Evolutionary conservation across 2,329 filamentous ascomycete species (phyloP).

Genomic region (Ceratocystis papillata): DNA sequence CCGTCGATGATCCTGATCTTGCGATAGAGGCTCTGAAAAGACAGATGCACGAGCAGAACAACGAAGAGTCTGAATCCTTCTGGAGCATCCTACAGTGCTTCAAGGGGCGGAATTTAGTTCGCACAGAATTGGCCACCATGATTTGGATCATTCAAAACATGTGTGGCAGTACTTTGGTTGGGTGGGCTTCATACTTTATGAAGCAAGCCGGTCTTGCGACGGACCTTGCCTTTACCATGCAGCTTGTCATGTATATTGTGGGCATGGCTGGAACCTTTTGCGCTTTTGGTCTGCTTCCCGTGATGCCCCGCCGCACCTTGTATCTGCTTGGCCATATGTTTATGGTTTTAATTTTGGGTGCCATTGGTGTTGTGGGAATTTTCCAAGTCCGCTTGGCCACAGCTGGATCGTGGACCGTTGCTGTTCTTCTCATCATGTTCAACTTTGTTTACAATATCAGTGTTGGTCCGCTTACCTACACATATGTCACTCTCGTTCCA

Average conservation of each 20-base stretch:
- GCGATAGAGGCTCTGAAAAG: constrained; percentile 25
- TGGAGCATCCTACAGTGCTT: constrained; percentile 37
- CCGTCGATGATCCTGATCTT: constrained; percentile 28
- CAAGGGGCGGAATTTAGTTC: constrained; percentile 33
- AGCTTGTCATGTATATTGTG: constrained; percentile 31
- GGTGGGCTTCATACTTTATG: constrained; percentile 34
- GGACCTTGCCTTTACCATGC: constrained; percentile 27
- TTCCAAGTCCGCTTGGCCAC: constrained; percentile 33
- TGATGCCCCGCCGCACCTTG: constrained; percentile 34
- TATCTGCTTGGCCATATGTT: constrained; percentile 35
- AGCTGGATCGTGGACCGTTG: constrained; percentile 25
- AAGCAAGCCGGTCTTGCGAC: constrained; percentile 31
- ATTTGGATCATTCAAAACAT: constrained; percentile 30
- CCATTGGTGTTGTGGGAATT: constrained; percentile 34
- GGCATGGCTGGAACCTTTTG: constrained; percentile 35
- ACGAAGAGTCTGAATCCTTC: constrained; percentile 26
- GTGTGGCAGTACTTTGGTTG: constrained; percentile 30
- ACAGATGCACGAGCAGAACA: constrained; percentile 19
- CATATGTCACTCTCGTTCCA: constrained; percentile 31
- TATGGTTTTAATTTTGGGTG: constrained; percentile 32
- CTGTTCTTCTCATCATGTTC: constrained; percentile 29
- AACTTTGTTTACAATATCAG: constrained; percentile 30
- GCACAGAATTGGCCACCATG: constrained; percentile 33
- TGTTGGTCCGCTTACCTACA: constrained; percentile 32
- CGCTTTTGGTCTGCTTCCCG: constrained; percentile 33